Evolutionary conservation across 805 yeast species (phyloP), one percentile per base, ranked within the genome.

Genomic region (Cyberlindnera lachancei): DNA sequence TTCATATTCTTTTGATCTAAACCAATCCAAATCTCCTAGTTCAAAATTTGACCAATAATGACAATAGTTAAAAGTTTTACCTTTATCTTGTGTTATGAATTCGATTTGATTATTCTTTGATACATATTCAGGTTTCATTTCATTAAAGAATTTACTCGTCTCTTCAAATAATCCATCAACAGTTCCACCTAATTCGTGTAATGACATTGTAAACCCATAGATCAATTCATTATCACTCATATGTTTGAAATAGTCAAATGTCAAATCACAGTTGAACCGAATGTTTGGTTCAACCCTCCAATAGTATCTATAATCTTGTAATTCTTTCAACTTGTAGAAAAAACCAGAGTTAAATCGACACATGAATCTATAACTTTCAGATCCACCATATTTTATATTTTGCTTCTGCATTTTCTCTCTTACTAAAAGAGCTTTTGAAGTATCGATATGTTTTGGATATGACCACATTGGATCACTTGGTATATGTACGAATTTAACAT

Each of bases 1-100:
- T 27, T 65, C 61, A 56, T 80, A 82, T 15, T 68, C 64, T 23
- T 64, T 55, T 0, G 73, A 61, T 42, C 86, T 63, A 71, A 77
- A 78, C 40, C 82, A 72, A 32, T 76, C 79, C 50, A 82, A 63
- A 37, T 79, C 79, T 3, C 82, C 92, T 34, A 82, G 63, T 59
- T 80, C 87, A 44, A 79, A 80, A 54, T 80, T 80, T 7, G 85
- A 69, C 92, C 94, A 83, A 54, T 79, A 84, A 54, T 84, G 94
- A 51, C 94, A 83, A 47, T 71, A 51, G 50, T 82, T 83, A 56
- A 77, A 84, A 0, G 72, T 56, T 36, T 68, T 68, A 25, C 86
- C 92, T 5, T 58, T 49, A 52, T 81, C 84, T 44, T 70, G 60
- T 10, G 80, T 69, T 16, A 82, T 58, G 56, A 81, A 82, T n/a